Base-by-base conservation (phyloP, 306 rosid species). In the Prunus mume region DNA sequence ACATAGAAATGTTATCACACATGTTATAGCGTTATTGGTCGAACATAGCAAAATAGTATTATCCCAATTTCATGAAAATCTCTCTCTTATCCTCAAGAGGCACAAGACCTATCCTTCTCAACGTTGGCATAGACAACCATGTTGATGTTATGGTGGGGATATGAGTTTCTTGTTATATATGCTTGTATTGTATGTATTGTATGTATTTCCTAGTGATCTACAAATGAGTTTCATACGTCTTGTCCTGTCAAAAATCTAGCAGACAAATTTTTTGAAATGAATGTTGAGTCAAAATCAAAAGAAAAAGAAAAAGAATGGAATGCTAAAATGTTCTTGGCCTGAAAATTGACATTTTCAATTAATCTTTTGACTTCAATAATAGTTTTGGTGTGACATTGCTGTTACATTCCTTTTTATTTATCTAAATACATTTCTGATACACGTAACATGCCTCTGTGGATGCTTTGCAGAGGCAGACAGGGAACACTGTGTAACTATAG, bases 211-310 rank as follows among this genome's bases (percentile, higher is more conserved):
- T 13, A 71, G 52, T 51, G 68, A 47, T 20, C 76, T 47, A 24
- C 64, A 22, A 32, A 12, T 20, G 28, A 50, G 70, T 68, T 47
- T 19, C 68, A 55, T 28, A 71, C 76, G 54, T 66, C 71, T 56
- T 64, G 76, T 55, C 74, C 30, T 72, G 68, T 9, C n/a, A 46
- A 76, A 69, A 76, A 73, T 76, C 80, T 46, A 55, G 43, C 72
- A 69, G 83, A 68, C 85, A 69, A 54, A 79, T 81, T 72, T 55
- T 61, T 69, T 57, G 78, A 79, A 54, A 76, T 80, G 75, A 74
- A 85, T 81, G 91, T 83, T 73, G 12, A 58, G 89, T 88, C 86
- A 72, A 82, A 79, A 77, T 88, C 86, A 82, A 68, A 68, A 58
- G 45, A 43, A 30, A 82, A 72, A 73, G 27, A 12, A 71, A 25